phyloP scores from a whole-genome alignment of 352 stramenopile genomes.

The Phytophthora palmivora region DNA sequence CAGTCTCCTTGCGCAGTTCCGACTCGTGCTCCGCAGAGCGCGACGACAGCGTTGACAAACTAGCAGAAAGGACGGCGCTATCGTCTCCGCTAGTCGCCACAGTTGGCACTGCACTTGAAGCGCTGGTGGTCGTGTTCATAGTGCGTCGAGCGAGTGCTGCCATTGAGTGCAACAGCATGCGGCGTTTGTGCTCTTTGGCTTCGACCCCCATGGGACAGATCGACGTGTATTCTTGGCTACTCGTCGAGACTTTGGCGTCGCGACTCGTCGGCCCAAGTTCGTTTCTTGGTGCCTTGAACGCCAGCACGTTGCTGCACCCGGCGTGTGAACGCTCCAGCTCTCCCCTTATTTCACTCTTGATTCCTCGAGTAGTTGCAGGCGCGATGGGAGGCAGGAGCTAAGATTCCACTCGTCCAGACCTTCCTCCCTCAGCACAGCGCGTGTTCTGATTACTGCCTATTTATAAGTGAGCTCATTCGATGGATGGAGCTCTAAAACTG shows the following conservation, averaged over 20 bases:
- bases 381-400: conserved; percentile 35
- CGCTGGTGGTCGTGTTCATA: conserved; percentile 14
- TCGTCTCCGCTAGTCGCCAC: conserved; percentile 24
- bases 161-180: conserved; percentile 48
- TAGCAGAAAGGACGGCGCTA: conserved; percentile 32
- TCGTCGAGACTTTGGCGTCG: conserved; percentile 17
- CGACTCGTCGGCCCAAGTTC: conserved; percentile 27
- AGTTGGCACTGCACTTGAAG: conserved; percentile 5
- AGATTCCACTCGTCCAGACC: conserved; percentile 35
- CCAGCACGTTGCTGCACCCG: conserved; percentile 9
- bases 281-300: conserved; percentile 29
- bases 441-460: conserved; percentile 44
- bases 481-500: conserved; percentile 17
- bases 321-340: conserved; percentile 4
- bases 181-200: conserved; percentile 42
- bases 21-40: conserved; percentile 11
- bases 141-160: conserved; percentile 38
- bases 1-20: conserved; percentile 23
- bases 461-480: conserved; percentile 30
- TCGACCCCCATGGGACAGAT: conserved; percentile 44
- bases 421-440: conserved; percentile 21
- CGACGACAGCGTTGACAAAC: conserved; percentile 33
- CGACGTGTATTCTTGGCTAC: conserved; percentile 27
- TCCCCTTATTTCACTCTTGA: conserved; percentile 14
- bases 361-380: conserved; percentile 14